Evolutionary conservation across 2,329 filamentous ascomycete genomes (phyloP).

Genomic region (Alternaria sp.): DNA sequence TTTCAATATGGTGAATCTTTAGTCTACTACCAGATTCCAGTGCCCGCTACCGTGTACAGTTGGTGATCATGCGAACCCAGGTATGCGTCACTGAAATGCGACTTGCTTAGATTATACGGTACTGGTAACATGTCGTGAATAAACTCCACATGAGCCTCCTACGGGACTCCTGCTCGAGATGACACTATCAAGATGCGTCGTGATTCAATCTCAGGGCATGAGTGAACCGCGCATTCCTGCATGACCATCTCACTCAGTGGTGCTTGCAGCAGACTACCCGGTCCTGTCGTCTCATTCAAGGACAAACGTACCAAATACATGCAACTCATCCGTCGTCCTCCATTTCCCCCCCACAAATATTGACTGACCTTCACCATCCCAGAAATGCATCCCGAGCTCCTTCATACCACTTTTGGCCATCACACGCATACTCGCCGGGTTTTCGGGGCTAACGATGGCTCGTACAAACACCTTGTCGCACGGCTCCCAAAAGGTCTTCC

Average conservation of each 20-base stretch:
- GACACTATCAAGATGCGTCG: too few relatives aligned
- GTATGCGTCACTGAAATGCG: too few relatives aligned
- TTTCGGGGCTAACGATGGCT: constrained; percentile 44
- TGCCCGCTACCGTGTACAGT: too few relatives aligned
- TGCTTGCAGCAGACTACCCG: background rate
- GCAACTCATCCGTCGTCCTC: constrained; percentile 31
- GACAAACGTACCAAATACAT: constrained; percentile 37
- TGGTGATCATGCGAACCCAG: too few relatives aligned
- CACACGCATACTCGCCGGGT: constrained; percentile 41
- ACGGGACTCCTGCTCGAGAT: too few relatives aligned
- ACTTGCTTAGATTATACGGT: too few relatives aligned
- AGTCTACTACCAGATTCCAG: too few relatives aligned
- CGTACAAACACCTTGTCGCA: constrained; percentile 42
- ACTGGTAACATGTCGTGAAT: background rate
- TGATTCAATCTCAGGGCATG: too few relatives aligned
- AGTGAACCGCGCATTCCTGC: background rate
- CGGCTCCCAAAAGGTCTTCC: constrained; percentile 31
- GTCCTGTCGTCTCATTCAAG: background rate
- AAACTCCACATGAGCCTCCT: background rate
- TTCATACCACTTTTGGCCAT: constrained; percentile 43
- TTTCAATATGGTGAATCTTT: too few relatives aligned
- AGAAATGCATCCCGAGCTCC: constrained; percentile 37
- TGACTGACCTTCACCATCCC: constrained; percentile 26
- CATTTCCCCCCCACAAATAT: constrained; percentile 37
- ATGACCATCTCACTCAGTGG: background rate